phyloP scores from a whole-genome alignment of 225 moss, liverwort and hornwort species.

The Neckera pumila region DNA sequence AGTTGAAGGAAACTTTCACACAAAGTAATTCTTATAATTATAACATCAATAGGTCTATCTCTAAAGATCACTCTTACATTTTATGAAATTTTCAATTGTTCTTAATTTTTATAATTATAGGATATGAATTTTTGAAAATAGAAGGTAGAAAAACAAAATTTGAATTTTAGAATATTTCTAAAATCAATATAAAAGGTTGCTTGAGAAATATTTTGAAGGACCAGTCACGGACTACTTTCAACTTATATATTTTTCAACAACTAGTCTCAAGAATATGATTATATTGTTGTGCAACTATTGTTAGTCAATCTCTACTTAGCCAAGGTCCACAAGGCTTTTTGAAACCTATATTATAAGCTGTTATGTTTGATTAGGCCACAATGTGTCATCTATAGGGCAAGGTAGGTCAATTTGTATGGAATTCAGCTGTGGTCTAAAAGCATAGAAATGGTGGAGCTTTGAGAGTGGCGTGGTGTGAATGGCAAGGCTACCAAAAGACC shows the following conservation, averaged over 20 bases:
- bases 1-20: too few species aligned
- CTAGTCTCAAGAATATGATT: background rate
- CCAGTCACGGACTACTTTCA: too few species aligned
- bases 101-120: background rate
- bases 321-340: too few species aligned
- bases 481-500: background rate
- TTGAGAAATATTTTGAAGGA: background rate
- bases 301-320: too few species aligned
- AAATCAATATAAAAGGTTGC: background rate
- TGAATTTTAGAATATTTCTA: background rate
- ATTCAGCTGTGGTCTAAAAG: background rate
- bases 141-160: background rate
- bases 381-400: too few species aligned
- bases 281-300: background rate
- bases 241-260: too few species aligned
- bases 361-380: too few species aligned
- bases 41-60: background rate
- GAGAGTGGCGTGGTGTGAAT: background rate
- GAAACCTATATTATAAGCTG: too few species aligned
- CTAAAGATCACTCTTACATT: background rate
- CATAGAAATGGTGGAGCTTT: background rate
- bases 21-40: background rate
- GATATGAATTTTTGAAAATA: background rate
- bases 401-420: background rate
- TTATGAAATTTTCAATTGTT: background rate